These are phyloP conservation scores for Kwoniella pini DNA, from an alignment of 768 basidiomycete species.

Conservation along the genomic window DNA sequence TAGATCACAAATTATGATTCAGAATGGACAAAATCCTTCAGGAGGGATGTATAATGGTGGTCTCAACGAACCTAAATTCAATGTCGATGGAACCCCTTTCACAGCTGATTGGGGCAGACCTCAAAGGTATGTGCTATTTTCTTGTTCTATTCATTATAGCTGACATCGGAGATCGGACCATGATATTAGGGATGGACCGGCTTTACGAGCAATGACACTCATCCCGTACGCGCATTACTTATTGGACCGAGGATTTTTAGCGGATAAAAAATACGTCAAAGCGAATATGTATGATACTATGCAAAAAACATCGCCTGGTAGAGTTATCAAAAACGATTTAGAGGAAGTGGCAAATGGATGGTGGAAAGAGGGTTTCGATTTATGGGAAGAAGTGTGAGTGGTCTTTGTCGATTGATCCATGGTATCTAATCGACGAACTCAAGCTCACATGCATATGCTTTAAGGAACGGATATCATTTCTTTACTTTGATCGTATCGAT, in stretches of 20 bases:
- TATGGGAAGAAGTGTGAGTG: conserved; percentile 53
- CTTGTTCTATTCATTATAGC: neutral
- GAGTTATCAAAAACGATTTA: conserved; percentile 54
- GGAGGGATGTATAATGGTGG: conserved; percentile 49
- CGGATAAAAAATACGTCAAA: conserved; percentile 42
- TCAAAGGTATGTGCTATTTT: conserved; percentile 38
- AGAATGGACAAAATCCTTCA: conserved; percentile 43
- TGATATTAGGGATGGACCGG: conserved; percentile 51
- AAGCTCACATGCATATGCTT: too few relatives aligned
- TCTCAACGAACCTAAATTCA: conserved; percentile 54
- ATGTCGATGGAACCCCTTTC: conserved; percentile 50
- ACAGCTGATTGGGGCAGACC: conserved; percentile 53
- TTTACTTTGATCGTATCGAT: conserved; percentile 50
- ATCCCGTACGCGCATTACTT: conserved; percentile 52
- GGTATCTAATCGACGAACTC: too few relatives aligned
- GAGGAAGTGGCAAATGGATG: conserved; percentile 52
- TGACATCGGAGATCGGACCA: neutral
- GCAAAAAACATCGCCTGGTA: conserved; percentile 24
- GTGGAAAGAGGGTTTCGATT: conserved; percentile 48
- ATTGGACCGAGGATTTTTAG: conserved; percentile 40
- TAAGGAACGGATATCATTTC: conserved; percentile 49
- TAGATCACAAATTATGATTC: conserved; percentile 38
- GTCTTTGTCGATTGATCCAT: too few relatives aligned
- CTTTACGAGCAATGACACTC: conserved; percentile 49
- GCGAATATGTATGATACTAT: conserved; percentile 41